Base-by-base conservation (phyloP, 2,329 filamentous ascomycete genomes). In the Fusarium paranaense region DNA sequence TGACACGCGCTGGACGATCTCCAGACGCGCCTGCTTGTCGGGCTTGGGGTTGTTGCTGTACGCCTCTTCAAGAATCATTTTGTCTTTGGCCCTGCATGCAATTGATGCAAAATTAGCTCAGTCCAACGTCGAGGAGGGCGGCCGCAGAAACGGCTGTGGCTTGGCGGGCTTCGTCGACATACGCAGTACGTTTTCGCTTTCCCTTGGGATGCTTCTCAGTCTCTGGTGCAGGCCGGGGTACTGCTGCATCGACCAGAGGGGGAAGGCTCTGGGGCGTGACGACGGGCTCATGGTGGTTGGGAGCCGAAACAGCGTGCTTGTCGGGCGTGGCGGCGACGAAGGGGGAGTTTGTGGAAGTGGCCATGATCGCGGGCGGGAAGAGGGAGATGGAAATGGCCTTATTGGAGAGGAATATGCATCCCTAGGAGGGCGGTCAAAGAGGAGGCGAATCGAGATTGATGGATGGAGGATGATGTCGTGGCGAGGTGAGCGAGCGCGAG, bases 11-110 rank as follows among this genome's bases (percentile, higher is more conserved):
- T 90, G 90, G 69, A 97, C 94, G 73, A 98, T 95, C 67, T 92
- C 92, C 56, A 94, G 89, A 85, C 96, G 94, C 82, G 94, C 93
- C 65, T 91, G 89, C 85, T 97, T 98, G 85, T 98, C 95, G 37
- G 96, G 96, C 83, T 98, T 98, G 8, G 94, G 90, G 82, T 98
- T 97, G 71, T 87, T 89, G 77, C 90, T 89, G 81, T 97, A 98
- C 68, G 96, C 95, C 38, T 93, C 89, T 83, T 98, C 96, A 70
- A 98, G 91, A 62, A 97, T 90, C 62, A 92, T 90, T 85, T 98
- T 96, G 85, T 98, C 96, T 83, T 96, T 93, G 45, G 94, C 92
- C 80, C 95, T 97, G 73, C 16, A 74, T 56, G 70, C 72, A 71
- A 76, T 78, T 73, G 65, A 65, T 62, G 32, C 50, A 66, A 56